A percentile compares a stretch with the other conserved stretches of the same genome.
Conservation (phyloP, 2,329 filamentous ascomycete genomes). For the Aspergillus ochraceus region DNA sequence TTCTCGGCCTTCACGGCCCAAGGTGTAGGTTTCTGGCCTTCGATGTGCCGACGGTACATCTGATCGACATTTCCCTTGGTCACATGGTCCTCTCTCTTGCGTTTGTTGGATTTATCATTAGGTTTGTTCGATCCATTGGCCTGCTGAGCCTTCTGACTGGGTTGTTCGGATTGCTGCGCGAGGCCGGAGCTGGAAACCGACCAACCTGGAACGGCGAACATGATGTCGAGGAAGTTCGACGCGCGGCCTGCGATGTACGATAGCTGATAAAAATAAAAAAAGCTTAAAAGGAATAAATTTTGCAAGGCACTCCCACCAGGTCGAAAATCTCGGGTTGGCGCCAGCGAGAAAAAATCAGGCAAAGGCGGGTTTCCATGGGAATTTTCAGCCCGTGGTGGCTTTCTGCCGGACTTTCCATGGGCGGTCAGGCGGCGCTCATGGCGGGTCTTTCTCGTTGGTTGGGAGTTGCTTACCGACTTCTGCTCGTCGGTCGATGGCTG, state of each 20-base stretch:
- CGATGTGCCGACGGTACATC: conserved; percentile 77
- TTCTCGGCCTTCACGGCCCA: conserved; percentile 29
- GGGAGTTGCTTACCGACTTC: not conserved
- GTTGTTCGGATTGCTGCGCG: conserved; percentile 64
- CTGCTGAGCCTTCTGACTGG: conserved; percentile 54
- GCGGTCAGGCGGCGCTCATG: not conserved
- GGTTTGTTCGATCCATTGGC: conserved; percentile 25
- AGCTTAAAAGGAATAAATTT: not conserved
- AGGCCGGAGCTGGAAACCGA: conserved; percentile 71
- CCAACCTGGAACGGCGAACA: conserved; percentile 97
- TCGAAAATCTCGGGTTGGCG: not conserved
- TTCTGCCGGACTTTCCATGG: not conserved
- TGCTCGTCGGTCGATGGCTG: too few species aligned
- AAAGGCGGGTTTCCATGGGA: not conserved
- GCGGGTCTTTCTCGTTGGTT: not conserved
- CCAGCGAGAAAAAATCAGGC: not conserved
- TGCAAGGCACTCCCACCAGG: not conserved
- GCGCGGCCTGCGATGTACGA: not conserved
- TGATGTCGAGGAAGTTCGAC: conserved; percentile 15
- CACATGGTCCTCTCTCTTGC: conserved; percentile 54
- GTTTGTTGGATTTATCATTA: conserved; percentile 50
- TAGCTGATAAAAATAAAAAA: not conserved
- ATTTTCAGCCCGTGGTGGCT: not conserved
- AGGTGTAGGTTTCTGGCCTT: conserved; percentile 54
- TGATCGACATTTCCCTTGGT: conserved; percentile 71